phyloP scores from a whole-genome alignment of 2,329 filamentous ascomycete species.

The Fusarium ambrosium region DNA sequence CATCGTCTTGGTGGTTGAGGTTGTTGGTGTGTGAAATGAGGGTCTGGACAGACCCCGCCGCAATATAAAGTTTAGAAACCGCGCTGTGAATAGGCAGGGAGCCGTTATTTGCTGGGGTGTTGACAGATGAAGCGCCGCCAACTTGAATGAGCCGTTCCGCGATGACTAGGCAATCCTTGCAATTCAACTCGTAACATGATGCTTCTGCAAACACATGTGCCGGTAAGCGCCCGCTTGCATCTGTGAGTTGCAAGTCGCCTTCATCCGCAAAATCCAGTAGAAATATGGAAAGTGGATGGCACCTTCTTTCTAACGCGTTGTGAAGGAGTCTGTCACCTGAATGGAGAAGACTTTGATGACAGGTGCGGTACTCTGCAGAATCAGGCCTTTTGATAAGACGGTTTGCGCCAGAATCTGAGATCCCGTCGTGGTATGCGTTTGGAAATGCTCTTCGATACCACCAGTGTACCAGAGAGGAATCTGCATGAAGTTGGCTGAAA shows the following conservation, averaged over 20 bases:
- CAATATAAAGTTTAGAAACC: too few relatives aligned
- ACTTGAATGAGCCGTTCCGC: neutral
- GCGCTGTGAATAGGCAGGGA: too few relatives aligned
- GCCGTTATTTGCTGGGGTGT: accelerated
- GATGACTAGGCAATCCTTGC: neutral
- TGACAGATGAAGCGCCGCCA: neutral
- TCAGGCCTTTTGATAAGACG: accelerated
- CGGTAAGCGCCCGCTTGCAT: too few relatives aligned
- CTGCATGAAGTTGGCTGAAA: accelerated
- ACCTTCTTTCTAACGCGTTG: accelerated
- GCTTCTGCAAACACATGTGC: neutral
- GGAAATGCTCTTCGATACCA: constrained; percentile 1
- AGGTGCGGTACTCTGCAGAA: neutral
- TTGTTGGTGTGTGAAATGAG: neutral
- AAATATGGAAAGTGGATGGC: neutral
- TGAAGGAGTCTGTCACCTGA: neutral
- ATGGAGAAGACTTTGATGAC: accelerated
- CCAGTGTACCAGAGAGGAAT: accelerated
- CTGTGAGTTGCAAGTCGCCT: neutral
- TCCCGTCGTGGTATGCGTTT: neutral
- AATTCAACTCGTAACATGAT: accelerated
- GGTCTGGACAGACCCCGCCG: too few relatives aligned
- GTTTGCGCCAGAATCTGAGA: neutral
- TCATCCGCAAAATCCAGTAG: neutral
- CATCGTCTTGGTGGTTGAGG: neutral